Evolutionary conservation across 495 filamentous ascomycete genomes (phyloP).

Genomic region (Trichocladium antarcticum): DNA sequence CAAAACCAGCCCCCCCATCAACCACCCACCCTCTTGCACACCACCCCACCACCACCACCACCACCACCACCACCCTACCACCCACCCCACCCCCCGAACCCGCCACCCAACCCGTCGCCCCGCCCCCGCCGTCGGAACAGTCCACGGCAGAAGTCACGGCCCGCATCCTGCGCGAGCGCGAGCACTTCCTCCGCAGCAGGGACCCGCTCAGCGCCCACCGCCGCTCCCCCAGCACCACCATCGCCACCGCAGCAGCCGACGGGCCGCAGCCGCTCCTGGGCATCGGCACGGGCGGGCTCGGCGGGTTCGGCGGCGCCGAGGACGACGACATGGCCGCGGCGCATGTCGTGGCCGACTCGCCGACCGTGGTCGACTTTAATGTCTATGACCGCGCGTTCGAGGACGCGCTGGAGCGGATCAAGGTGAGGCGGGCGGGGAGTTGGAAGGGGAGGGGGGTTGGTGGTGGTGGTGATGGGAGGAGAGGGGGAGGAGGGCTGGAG

Average conservation of each 20-base stretch:
- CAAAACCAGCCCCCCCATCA: not conserved
- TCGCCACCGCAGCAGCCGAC: not conserved
- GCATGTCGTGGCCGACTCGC: slow-evolving; percentile 68
- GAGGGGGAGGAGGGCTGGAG: not conserved
- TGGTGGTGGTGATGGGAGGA: not conserved
- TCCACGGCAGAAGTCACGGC: slow-evolving; percentile 31
- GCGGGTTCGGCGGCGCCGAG: slow-evolving; percentile 19
- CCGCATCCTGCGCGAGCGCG: slow-evolving; percentile 29
- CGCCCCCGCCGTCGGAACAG: slow-evolving; percentile 21
- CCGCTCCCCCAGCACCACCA: not conserved
- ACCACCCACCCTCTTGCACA: slow-evolving; percentile 21
- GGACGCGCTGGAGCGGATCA: slow-evolving; percentile 66
- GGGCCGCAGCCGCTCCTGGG: slow-evolving; percentile 48
- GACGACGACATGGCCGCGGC: slow-evolving; percentile 6
- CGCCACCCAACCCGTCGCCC: slow-evolving; percentile 23
- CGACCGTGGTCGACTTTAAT: slow-evolving; percentile 65
- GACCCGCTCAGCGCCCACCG: slow-evolving; percentile 34
- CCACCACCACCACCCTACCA: slow-evolving; percentile 1
- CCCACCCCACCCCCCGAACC: too few species aligned
- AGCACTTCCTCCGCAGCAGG: slow-evolving; percentile 24
- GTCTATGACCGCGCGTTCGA: slow-evolving; percentile 84
- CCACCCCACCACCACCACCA: slow-evolving; percentile 23
- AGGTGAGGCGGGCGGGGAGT: slow-evolving; percentile 19
- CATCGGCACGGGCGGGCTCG: slow-evolving; percentile 52
- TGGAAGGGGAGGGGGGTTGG: not conserved